Conservation (phyloP, 73 alveolate genomes). For the Uronychia binucleata region DNA sequence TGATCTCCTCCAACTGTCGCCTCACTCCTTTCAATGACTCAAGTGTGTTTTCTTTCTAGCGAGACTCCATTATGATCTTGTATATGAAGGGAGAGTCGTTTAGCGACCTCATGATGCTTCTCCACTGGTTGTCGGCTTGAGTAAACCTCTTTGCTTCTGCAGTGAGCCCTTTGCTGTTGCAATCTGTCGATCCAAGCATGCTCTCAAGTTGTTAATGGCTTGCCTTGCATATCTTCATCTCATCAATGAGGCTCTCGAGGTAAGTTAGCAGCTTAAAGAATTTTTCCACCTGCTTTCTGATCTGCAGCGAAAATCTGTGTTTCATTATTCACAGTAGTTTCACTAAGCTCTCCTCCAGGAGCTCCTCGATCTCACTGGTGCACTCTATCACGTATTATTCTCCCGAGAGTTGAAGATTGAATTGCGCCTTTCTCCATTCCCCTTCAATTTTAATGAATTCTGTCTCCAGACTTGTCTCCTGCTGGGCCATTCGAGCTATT, state of each 20-base stretch:
- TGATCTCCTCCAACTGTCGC: slow-evolving; percentile 89
- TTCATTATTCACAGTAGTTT: slow-evolving; percentile 83
- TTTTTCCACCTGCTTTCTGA: slow-evolving; percentile 88
- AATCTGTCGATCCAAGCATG: slow-evolving; percentile 88
- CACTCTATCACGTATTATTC: slow-evolving; percentile 85
- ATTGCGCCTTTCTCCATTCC: slow-evolving; percentile 92
- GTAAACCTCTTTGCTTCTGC: slow-evolving; percentile 54
- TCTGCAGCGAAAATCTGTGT: slow-evolving; percentile 88
- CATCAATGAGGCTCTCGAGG: slow-evolving; percentile 94
- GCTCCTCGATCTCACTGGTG: slow-evolving; percentile 88
- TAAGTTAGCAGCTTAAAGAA: slow-evolving; percentile 87
- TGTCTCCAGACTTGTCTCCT: slow-evolving; percentile 91
- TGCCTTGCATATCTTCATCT: slow-evolving; percentile 96
- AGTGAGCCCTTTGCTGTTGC: slow-evolving; percentile 83
- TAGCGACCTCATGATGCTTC: slow-evolving; percentile 67
- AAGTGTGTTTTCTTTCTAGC: slow-evolving; percentile 36
- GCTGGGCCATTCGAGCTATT: slow-evolving; percentile 79
- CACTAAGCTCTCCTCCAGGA: slow-evolving; percentile 96
- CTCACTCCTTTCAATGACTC: slow-evolving; percentile 78
- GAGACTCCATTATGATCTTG: background rate
- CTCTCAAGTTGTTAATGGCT: slow-evolving; percentile 98
- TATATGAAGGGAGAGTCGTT: slow-evolving; percentile 30
- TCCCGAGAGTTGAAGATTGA: slow-evolving; percentile 74
- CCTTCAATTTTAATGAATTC: slow-evolving; percentile 79
- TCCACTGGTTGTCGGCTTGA: slow-evolving; percentile 67